Base-by-base conservation (phyloP, 169 alveolate species). In the Prorocentrum cordatum region DNA sequence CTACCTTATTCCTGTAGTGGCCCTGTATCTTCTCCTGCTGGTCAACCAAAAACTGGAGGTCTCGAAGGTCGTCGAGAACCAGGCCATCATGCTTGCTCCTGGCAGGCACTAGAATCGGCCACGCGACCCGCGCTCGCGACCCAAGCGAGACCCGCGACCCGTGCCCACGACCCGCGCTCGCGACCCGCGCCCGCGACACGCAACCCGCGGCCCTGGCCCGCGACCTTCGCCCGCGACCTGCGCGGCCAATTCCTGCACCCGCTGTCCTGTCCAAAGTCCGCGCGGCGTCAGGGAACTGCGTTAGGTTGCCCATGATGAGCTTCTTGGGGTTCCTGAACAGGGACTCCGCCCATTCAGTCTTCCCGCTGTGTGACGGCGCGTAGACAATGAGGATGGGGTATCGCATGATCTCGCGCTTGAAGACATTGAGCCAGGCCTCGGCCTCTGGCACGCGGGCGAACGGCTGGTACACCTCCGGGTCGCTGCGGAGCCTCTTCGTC, bases 11-110 rank as follows among this genome's bases (percentile, higher is more conserved):
- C 24, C 50, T 45, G 47, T 71, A 71, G 7, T 71, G 39, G 45
- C 83, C 83, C 32, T 71, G 83, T 2, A 71, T 27, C 32, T 71
- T 71, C 47, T 71, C 83, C 20, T 71, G 83, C 67, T 71, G 39
- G 24, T 71, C 83, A 0, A 66, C 20, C 47, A 71, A 16, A 29
- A 71, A 71, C 16, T 20, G 26, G 5, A 71, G 4, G 32, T 71
- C 83, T 2, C 67, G 33, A 24, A 71, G 29, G 14, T 71, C 83
- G 20, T 71, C 83, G n/a, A 71, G 16, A 2, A 71, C 26, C 9
- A 71, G 39, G 42, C 67, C 83, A 20, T 71, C 83, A 32, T 71
- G 83, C 1, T 29, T 1, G n/a, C 45, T 71, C 24, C 83, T 64
- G 62, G 39, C 47, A 18, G 45, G 45, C 3, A n/a, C 3, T 7